Base-by-base conservation (phyloP, 176 grass and related monocot genomes). In the Rhynchospora breviuscula region DNA sequence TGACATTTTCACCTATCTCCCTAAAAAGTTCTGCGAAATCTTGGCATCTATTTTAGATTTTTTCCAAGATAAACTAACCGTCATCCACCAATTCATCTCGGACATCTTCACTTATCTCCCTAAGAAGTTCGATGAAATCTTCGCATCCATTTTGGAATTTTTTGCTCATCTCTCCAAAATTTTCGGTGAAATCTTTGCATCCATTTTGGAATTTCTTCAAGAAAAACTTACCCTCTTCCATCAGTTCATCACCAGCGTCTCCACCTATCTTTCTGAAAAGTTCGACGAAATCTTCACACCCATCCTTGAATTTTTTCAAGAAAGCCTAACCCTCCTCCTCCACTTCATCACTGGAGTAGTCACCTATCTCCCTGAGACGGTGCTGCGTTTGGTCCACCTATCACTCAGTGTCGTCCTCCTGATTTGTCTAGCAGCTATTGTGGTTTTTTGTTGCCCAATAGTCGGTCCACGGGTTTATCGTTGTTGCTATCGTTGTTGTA, bases 281-380 rank as follows among this genome's bases (percentile, higher is more conserved):
- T 56, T 6, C 8, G 82, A 89, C 81, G 44, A 87, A 44, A 47
- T 85, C 3, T 31, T 92, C 81, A 81, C 68, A 5, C 78, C 82
- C 26, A 40, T 40, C 35, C 35, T 40, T 1, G 19, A 84, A 52
- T 79, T 91, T 68, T 18, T 89, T 6, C 69, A 89, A 49, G 26
- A 56, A 48, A 89, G 87, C 59, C 59, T 79, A 53, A 26, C 66
- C 0, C 52, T 47, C 54, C 1, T 84, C 3, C 7, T 59, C 14
- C 63, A 70, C 33, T 89, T 85, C 84, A 25, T 82, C 13, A 2
- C 68, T 26, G 0, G 26, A 49, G 61, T 71, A 63, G 21, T 71
- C 56, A 0, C 65, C 48, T 72, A 19, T 69, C 85, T 87, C n/a
- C 59, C 81, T 6, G 75, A 87, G 80, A 87, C 43, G 44, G 40